These are phyloP conservation scores for Albophoma yamanashiensis DNA, from an alignment of 2,329 filamentous ascomycete species.

Conservation along the genomic window DNA sequence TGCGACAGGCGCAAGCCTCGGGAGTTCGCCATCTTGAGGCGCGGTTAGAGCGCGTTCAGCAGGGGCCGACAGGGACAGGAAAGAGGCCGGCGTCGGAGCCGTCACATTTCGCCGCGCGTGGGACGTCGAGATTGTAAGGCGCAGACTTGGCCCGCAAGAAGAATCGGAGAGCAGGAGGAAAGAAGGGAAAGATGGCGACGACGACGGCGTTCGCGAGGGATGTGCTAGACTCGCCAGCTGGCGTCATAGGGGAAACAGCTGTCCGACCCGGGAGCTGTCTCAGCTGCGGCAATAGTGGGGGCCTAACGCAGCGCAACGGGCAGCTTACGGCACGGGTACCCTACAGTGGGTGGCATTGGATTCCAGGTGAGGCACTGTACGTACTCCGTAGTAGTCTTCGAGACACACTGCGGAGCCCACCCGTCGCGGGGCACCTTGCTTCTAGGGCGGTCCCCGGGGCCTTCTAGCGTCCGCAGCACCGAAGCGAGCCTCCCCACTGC, in stretches of 20 bases:
- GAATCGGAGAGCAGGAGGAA: background rate
- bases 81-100: background rate
- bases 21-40: slow-evolving; percentile 2
- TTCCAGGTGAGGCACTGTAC: too few relatives aligned
- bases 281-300: background rate
- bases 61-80: background rate
- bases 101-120: background rate
- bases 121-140: background rate
- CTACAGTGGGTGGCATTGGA: too few relatives aligned
- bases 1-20: slow-evolving; percentile 1
- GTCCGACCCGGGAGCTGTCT: background rate
- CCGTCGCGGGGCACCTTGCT: background rate
- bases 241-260: background rate
- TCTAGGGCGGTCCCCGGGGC: background rate
- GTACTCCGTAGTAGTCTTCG: too few relatives aligned
- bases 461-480: background rate
- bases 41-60: background rate
- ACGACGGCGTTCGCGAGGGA: background rate
- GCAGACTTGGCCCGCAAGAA: background rate
- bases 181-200: background rate
- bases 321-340: too few relatives aligned
- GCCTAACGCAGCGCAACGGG: background rate
- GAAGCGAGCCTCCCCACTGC: background rate
- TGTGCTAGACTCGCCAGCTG: background rate
- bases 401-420: background rate